phyloP scores from a whole-genome alignment of 257 asterid genomes.

The Capsicum pubescens region DNA sequence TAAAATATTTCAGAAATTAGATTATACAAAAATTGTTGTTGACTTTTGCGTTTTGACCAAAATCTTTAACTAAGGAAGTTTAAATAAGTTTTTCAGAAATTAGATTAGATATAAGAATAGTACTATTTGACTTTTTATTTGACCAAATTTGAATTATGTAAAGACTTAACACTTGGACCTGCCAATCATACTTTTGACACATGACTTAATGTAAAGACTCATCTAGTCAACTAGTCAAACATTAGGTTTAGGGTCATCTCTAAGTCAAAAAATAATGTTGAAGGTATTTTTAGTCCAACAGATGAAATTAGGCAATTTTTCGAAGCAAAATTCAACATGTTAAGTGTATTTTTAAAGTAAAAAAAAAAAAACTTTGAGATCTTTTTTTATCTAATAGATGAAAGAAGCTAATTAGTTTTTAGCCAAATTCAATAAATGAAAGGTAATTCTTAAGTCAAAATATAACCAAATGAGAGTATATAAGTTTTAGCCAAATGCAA shows the following conservation, averaged over 20 bases:
- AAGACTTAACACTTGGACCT: background rate
- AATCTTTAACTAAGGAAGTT: background rate
- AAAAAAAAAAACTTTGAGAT: background rate
- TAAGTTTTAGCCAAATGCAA: too few relatives aligned
- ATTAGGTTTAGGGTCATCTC: background rate
- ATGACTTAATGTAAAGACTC: background rate
- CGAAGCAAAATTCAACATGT: too few relatives aligned
- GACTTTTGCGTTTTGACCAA: background rate
- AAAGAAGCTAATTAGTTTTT: too few relatives aligned
- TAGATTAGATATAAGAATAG: background rate
- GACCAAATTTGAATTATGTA: background rate
- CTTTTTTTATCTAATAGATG: background rate
- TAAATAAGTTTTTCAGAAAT: background rate
- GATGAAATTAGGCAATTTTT: too few relatives aligned
- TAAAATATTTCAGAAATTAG: background rate
- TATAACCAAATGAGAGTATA: too few relatives aligned
- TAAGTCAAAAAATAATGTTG: background rate
- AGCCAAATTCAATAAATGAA: background rate
- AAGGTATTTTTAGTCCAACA: too few relatives aligned
- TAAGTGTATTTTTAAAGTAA: background rate
- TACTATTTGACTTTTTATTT: background rate
- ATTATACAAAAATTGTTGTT: background rate
- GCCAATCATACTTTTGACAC: background rate
- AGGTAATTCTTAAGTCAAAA: too few relatives aligned
- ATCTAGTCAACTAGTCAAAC: background rate